Evolutionary conservation across 495 filamentous ascomycete species (phyloP).

Genomic region (Penicillium robsamsonii): DNA sequence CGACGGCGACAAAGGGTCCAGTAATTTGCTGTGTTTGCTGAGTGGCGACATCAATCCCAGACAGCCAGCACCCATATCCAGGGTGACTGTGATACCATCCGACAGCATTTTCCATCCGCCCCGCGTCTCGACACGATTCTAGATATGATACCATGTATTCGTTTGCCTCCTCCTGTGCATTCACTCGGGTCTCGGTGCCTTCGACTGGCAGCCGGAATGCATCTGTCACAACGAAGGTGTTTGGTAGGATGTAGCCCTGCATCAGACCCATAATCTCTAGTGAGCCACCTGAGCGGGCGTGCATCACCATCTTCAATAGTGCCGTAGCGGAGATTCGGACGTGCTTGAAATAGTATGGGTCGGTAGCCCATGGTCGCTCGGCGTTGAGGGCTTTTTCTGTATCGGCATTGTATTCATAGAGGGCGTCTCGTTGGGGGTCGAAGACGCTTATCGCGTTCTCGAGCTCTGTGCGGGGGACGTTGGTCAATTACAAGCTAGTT

Average conservation of each 20-base stretch:
- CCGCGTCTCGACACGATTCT: constrained; percentile 65
- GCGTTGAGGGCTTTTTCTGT: constrained; percentile 58
- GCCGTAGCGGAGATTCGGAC: constrained; percentile 93
- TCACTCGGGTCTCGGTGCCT: constrained; percentile 96
- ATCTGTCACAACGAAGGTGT: constrained; percentile 90
- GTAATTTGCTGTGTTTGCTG: constrained; percentile 81
- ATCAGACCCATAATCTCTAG: constrained; percentile 98
- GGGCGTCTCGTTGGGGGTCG: constrained; percentile 81
- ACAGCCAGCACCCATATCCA: constrained; percentile 97
- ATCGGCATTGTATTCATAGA: constrained; percentile 74
- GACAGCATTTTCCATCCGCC: constrained; percentile 84
- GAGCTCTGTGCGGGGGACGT: constrained; percentile 62
- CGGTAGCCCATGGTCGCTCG: constrained; percentile 73
- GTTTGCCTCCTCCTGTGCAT: constrained; percentile 90
- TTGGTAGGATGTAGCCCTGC: constrained; percentile 83
- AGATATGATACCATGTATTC: constrained; percentile 94
- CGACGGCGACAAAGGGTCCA: constrained; percentile 93
- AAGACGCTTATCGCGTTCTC: constrained; percentile 82
- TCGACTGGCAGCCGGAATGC: constrained; percentile 93
- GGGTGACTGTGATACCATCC: constrained; percentile 99
- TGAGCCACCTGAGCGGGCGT: constrained; percentile 86
- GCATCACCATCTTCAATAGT: constrained; percentile 99
- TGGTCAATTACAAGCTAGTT: constrained; percentile 11
- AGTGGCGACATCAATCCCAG: constrained; percentile 90
- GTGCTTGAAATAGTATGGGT: constrained; percentile 87